Conservation (phyloP, 2,329 filamentous ascomycete genomes). For the Fusarium nurragi region DNA sequence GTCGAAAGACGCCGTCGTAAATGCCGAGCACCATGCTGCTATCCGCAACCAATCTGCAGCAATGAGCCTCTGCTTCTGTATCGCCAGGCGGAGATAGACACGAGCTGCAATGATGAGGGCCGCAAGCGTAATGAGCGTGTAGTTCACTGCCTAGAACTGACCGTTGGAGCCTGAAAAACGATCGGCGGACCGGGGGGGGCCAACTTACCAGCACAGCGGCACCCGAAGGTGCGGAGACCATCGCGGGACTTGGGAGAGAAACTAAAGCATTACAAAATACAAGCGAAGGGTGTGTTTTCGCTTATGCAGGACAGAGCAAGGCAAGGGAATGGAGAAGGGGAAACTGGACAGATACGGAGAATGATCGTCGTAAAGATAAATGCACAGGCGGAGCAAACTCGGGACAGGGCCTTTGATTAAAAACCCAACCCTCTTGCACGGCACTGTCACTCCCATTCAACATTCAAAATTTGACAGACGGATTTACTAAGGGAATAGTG, state of each 20-base stretch:
- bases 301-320: background rate
- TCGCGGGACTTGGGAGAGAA: background rate
- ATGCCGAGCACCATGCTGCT: constrained; percentile 15
- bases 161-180: background rate
- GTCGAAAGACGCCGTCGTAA: constrained; percentile 7
- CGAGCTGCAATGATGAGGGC: constrained; percentile 16
- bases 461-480: too few relatives aligned
- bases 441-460: too few relatives aligned
- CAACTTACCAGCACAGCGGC: constrained; percentile 11
- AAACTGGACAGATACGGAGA: too few relatives aligned
- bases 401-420: background rate
- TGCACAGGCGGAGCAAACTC: too few relatives aligned
- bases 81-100: constrained; percentile 23
- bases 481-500: too few relatives aligned
- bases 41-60: constrained; percentile 15
- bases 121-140: background rate
- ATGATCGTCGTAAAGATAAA: background rate
- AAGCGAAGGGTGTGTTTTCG: background rate
- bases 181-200: background rate
- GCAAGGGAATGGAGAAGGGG: too few relatives aligned
- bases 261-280: background rate
- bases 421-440: background rate
- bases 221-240: constrained; percentile 15
- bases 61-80: constrained; percentile 25
- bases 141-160: background rate